Conservation (phyloP, 2,329 filamentous ascomycete genomes). For the Amphichorda felina region DNA sequence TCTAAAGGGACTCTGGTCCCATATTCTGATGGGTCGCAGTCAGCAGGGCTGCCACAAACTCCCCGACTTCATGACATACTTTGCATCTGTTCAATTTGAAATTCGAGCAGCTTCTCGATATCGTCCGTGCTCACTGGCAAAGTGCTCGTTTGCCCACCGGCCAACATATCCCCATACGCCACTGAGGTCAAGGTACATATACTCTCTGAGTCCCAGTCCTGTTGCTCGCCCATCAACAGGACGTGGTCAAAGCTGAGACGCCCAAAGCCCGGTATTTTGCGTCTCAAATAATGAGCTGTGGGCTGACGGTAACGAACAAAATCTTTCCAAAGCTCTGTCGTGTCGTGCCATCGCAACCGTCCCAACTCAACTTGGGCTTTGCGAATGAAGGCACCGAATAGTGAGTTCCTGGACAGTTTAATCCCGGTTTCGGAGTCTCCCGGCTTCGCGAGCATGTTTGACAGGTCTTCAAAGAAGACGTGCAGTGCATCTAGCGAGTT, state of each 20-base stretch:
- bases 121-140: constrained; percentile 62
- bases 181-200: constrained; percentile 33
- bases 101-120: constrained; percentile 70
- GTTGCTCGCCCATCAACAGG: constrained; percentile 33
- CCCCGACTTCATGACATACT: constrained; percentile 34
- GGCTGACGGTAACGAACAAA: constrained; percentile 74
- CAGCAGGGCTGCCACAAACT: neutral
- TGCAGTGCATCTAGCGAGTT: constrained; percentile 74
- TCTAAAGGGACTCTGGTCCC: constrained; percentile 68
- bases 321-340: constrained; percentile 65
- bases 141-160: constrained; percentile 23
- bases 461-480: constrained; percentile 55
- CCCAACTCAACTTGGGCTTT: constrained; percentile 69
- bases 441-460: constrained; percentile 46
- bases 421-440: constrained; percentile 38
- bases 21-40: constrained; percentile 36
- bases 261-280: constrained; percentile 47
- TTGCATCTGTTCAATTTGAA: constrained; percentile 81
- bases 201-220: constrained; percentile 34
- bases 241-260: constrained; percentile 46
- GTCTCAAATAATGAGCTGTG: constrained; percentile 54
- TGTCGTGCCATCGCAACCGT: constrained; percentile 68
- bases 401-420: constrained; percentile 59
- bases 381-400: constrained; percentile 71
- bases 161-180: constrained; percentile 40